Evolutionary conservation across 2,329 filamentous ascomycete genomes (phyloP).

Genomic region (Fusarium zealandicum): DNA sequence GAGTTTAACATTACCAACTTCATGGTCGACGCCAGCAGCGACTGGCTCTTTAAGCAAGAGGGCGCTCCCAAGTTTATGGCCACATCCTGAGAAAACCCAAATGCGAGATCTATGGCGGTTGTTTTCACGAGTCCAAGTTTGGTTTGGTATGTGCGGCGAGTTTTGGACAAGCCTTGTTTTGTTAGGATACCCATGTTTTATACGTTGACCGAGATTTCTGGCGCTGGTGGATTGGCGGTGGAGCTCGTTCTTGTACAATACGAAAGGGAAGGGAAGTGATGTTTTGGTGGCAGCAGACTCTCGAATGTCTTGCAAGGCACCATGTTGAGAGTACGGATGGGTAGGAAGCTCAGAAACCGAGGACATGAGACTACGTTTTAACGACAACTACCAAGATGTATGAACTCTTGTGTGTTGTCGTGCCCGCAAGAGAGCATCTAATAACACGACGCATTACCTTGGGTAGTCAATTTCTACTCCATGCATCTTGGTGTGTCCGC

Average conservation of each 20-base stretch:
- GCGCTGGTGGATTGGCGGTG: neutral
- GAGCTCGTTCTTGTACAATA: constrained; percentile 1
- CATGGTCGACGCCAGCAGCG: constrained; percentile 75
- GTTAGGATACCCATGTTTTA: constrained; percentile 31
- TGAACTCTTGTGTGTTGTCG: neutral
- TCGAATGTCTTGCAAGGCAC: neutral
- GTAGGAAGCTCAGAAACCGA: too few species aligned
- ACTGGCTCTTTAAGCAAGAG: constrained; percentile 74
- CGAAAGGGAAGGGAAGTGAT: neutral
- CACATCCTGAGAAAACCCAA: constrained; percentile 14
- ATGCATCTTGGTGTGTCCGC: too few species aligned
- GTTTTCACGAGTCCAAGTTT: constrained; percentile 1
- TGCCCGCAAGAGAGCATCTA: neutral
- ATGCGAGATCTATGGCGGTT: neutral
- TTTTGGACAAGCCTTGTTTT: constrained; percentile 12
- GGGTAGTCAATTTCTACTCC: neutral
- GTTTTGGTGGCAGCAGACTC: neutral
- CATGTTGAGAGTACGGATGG: too few species aligned
- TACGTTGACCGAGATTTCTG: constrained; percentile 1
- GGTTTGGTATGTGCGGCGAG: neutral
- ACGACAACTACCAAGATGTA: constrained; percentile 15
- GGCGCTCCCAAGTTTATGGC: constrained; percentile 41
- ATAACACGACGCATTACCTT: neutral
- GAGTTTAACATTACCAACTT: constrained; percentile 83
- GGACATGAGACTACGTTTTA: constrained; percentile 4